phyloP scores from a whole-genome alignment of 2,329 filamentous ascomycete genomes.

The Pseudogymnoascus sp. region DNA sequence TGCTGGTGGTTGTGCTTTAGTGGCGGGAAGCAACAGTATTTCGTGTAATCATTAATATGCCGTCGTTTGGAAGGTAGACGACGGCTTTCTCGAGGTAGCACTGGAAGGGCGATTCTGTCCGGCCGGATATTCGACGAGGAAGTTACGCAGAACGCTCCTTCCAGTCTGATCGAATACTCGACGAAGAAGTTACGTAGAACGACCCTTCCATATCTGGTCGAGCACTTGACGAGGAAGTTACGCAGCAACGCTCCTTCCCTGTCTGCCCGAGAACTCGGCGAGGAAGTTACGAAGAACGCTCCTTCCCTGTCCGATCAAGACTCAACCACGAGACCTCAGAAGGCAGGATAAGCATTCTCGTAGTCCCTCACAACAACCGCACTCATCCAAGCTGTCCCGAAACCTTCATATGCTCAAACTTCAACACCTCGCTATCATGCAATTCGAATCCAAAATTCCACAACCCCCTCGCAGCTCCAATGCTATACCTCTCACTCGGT shows the following conservation, averaged over 20 bases:
- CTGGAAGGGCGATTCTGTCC: not conserved
- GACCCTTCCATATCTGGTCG: not conserved
- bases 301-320: not conserved
- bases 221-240: not conserved
- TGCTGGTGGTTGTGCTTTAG: not conserved
- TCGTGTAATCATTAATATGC: not conserved
- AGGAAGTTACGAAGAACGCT: not conserved
- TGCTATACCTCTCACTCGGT: not conserved
- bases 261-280: too few species aligned
- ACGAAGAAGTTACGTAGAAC: not conserved
- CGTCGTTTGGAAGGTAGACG: not conserved
- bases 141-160: not conserved
- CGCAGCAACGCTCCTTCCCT: not conserved
- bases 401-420: constrained; percentile 7
- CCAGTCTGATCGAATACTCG: not conserved
- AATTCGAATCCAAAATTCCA: constrained; percentile 21
- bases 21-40: not conserved
- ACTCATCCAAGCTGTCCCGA: not conserved
- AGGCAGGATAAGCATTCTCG: not conserved
- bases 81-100: not conserved
- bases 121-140: not conserved
- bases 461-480: constrained; percentile 12
- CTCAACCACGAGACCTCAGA: not conserved
- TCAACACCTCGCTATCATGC: constrained; percentile 3
- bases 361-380: not conserved